Base-by-base conservation (phyloP, 2,329 filamentous ascomycete genomes). In the Xylaria sp. region DNA sequence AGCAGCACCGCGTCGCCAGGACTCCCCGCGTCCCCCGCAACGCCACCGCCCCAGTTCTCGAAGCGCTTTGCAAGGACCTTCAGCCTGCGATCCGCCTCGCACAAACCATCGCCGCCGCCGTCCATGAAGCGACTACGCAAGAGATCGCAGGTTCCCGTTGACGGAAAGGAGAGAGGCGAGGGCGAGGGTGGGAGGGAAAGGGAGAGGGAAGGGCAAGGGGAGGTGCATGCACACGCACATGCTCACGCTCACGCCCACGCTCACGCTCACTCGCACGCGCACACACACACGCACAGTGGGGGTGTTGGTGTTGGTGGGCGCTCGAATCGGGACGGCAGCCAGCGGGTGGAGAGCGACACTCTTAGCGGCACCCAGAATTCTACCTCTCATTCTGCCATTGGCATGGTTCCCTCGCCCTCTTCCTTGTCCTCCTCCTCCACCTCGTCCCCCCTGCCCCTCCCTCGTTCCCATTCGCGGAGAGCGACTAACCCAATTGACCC, bases 31-130 rank as follows among this genome's bases (percentile, higher is more conserved):
- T 71, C 72, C 11, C 72, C 72, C 37, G 66, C 62, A 4, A 74
- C 73, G 1, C 73, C 72, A 31, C 68, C 70, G 38, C 61, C 69
- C 29, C 66, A 68, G 37, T 74, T 73, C 55, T 65, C 71, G 15
- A 71, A 68, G 43, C 70, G 66, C 21, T 69, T 74, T 54, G 66
- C 58, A 15, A 69, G 71, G 53, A 68, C 68, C 17, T 71, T 73
- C 53, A 72, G 69, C 63, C 60, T 73, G 27, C 67, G 70, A 31
- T 70, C 71, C 17, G 67, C 64, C 19, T 69, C 66, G 11, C 67
- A 64, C 44, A 60, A 63, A 11, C 67, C 62, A 17, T 49, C 60
- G 9, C 38, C 55, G 33, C 43, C 61, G 33, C 56, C 33, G n/a
- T 53, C 49, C 37, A 67, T 70, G 64, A 70, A 66, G 64, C 65